Evolutionary conservation across 2,329 filamentous ascomycete species (phyloP), one percentile per base, ranked within the genome.

Genomic region (Xylaria multiplex): DNA sequence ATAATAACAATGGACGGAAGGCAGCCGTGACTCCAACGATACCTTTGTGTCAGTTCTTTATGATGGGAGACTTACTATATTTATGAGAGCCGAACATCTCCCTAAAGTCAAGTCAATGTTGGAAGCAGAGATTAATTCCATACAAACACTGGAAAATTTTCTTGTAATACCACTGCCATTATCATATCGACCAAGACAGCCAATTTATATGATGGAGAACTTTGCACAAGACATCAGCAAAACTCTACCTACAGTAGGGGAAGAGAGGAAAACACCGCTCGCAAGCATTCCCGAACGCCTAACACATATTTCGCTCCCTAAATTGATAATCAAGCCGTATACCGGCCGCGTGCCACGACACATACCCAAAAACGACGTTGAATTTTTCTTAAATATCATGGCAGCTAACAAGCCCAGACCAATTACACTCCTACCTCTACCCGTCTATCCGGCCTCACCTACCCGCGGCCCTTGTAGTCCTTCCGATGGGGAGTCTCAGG

Each of bases 281-380:
- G 22, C 16, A 7, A 7, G 32, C 6, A 30, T 2, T 13, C 13
- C 2, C 16, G 16, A 46, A 14, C 64, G 53, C 3, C 52, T 19
- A 14, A 62, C 59, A 3, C 63, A 42, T 22, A 13, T 11, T n/a
- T 62, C 58, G 6, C 63, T 62, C 7, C 53, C 58, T 35, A 62
- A 49, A 46, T 48, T 62, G 30, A 50, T 27, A 6, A 62, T 62
- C 9, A 19, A 40, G 4, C 37, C 52, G 2, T 30, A 40, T 24
- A 40, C 9, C n/a, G 57, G 63, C 4, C 43, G 24, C 16, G 16
- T 1, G 13, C 58, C 63, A 40, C 7, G 19, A 45, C 48, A 56
- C 9, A 40, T 56, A 9, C 53, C 56, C 1, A 19, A 22, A 13
- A 14, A 14, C 2, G 11, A 37, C 9, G 37, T 48, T 35, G 8